phyloP scores from a whole-genome alignment of 257 asterid genomes.

The Euphrasia confusa region DNA sequence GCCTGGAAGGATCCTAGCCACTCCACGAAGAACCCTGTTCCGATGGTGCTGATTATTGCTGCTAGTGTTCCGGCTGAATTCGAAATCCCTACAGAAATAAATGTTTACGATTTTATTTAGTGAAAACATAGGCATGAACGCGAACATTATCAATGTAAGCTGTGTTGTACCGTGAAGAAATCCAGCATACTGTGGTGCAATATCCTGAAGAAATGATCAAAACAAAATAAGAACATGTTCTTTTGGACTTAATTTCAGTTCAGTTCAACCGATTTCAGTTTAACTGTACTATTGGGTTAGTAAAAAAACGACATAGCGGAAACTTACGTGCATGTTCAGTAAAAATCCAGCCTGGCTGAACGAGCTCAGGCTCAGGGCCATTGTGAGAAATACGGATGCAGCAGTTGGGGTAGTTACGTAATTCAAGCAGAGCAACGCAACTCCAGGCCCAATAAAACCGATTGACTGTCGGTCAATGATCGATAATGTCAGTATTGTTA shows the following conservation, averaged over 20 bases:
- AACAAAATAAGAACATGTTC: background rate
- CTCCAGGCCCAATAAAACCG: slow-evolving; percentile 93
- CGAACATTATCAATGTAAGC: background rate
- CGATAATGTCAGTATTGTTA: background rate
- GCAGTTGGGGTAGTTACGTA: slow-evolving; percentile 59
- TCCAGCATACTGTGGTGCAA: slow-evolving; percentile 90
- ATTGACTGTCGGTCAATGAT: slow-evolving; percentile 49
- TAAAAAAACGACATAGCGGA: background rate
- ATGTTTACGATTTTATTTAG: background rate
- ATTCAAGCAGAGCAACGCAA: slow-evolving; percentile 73
- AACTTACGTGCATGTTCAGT: slow-evolving; percentile 86
- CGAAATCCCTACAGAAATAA: slow-evolving; percentile 53
- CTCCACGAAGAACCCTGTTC: slow-evolving; percentile 82
- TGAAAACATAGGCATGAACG: background rate
- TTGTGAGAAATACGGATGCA: slow-evolving; percentile 54
- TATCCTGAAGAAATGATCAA: slow-evolving; percentile 51
- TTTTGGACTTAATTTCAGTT: too few relatives aligned
- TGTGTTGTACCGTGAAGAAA: slow-evolving; percentile 60
- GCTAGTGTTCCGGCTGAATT: slow-evolving; percentile 95
- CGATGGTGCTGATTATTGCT: slow-evolving; percentile 84
- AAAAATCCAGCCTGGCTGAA: slow-evolving; percentile 97
- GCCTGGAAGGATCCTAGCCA: slow-evolving; percentile 96
- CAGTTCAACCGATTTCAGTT: too few relatives aligned
- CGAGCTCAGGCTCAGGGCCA: slow-evolving; percentile 81
- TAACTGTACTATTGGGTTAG: background rate